Evolutionary conservation across 352 stramenopile species (phyloP).

Genomic region (Pythium brachiatum): DNA sequence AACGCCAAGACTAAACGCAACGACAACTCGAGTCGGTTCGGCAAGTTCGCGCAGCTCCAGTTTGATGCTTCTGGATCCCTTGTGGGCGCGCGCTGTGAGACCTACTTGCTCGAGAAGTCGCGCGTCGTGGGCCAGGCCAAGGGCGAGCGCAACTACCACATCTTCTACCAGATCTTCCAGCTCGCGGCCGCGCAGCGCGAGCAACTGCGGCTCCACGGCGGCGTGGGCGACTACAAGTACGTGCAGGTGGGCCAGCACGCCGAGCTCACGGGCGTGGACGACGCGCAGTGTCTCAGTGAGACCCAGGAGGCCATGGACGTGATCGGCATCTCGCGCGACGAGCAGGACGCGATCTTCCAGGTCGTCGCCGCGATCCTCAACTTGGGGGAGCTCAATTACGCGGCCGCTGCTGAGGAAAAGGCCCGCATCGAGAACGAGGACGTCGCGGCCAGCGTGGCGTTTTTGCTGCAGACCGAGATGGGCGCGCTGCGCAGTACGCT

Average conservation of each 20-base stretch:
- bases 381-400: slow-evolving; percentile 95
- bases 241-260: slow-evolving; percentile 56
- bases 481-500: slow-evolving; percentile 85
- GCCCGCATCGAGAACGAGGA: slow-evolving; percentile 53
- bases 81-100: slow-evolving; percentile 74
- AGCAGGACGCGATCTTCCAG: slow-evolving; percentile 91
- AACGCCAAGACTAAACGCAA: slow-evolving; percentile 85
- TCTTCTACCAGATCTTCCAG: slow-evolving; percentile 96
- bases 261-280: slow-evolving; percentile 64
- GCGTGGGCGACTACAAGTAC: slow-evolving; percentile 74
- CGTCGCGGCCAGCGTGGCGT: slow-evolving; percentile 53
- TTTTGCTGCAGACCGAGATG: slow-evolving; percentile 57
- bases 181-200: slow-evolving; percentile 41
- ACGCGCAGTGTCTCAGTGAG: slow-evolving; percentile 68
- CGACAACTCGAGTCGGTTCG: slow-evolving; percentile 80
- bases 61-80: slow-evolving; percentile 61
- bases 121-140: slow-evolving; percentile 88
- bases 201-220: slow-evolving; percentile 57
- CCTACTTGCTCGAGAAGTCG: slow-evolving; percentile 97
- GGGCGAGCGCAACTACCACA: slow-evolving; percentile 97
- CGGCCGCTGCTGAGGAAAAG: slow-evolving; percentile 54
- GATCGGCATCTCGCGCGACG: slow-evolving; percentile 87
- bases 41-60: slow-evolving; percentile 80
- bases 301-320: slow-evolving; percentile 88
- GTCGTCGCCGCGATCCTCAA: slow-evolving; percentile 97